Conservation (phyloP, 345 rosid genomes). For the Turnera subulata region DNA sequence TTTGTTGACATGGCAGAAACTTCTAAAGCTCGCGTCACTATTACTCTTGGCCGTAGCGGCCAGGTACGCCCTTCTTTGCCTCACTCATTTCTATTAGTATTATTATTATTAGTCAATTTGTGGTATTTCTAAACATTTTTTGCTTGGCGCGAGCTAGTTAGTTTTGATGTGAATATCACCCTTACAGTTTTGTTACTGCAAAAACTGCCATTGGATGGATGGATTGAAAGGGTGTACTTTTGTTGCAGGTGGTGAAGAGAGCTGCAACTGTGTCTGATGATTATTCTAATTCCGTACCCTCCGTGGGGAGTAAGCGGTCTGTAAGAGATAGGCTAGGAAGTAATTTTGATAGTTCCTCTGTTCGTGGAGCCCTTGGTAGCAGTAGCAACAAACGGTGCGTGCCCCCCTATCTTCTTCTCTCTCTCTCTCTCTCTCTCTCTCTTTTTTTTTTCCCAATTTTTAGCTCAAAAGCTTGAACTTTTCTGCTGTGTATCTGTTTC, state of each 20-base stretch:
- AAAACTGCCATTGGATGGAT: background rate
- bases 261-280: conserved; percentile 39
- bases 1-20: conserved; percentile 70
- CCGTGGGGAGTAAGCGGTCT: conserved; percentile 68
- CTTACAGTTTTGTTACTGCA: no score
- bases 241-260: conserved; percentile 77
- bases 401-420: conserved; percentile 9
- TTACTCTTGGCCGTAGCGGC: conserved; percentile 77
- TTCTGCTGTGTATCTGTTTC: no score
- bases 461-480: no score
- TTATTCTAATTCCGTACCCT: conserved; percentile 30
- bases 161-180: background rate
- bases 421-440: background rate
- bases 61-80: conserved; percentile 46
- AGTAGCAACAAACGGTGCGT: conserved; percentile 56
- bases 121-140: background rate
- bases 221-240: conserved; percentile 2
- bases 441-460: no score
- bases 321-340: conserved; percentile 79
- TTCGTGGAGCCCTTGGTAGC: conserved; percentile 30
- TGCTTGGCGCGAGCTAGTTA: no score
- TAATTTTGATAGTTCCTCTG: conserved; percentile 36
- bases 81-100: no score
- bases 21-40: conserved; percentile 65
- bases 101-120: background rate